Conservation (phyloP, 331 rosid genomes). For the Pyracantha coccinea region DNA sequence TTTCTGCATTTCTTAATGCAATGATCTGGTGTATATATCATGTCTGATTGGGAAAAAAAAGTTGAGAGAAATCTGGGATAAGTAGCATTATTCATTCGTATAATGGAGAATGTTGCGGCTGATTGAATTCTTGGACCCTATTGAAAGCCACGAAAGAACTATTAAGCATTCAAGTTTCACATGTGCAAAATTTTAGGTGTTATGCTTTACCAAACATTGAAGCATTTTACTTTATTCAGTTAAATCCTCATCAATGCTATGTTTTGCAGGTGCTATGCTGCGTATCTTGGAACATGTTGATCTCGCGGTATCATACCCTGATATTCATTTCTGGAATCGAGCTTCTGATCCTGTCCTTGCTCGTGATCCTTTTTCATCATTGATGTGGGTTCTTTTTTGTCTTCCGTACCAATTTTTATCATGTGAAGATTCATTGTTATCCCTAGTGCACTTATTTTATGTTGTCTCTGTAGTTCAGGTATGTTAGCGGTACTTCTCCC, state of each 20-base stretch:
- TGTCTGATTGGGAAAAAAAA: neutral
- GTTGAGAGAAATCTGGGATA: neutral
- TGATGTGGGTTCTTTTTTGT: conserved; percentile 96
- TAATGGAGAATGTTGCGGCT: neutral
- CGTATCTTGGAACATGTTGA: conserved; percentile 46
- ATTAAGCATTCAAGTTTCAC: neutral
- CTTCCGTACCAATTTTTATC: conserved; percentile 78
- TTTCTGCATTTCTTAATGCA: neutral
- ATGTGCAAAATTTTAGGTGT: neutral
- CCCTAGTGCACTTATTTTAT: conserved; percentile 81
- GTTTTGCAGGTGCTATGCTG: conserved; percentile 48
- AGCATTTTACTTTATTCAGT: neutral
- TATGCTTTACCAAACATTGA: neutral
- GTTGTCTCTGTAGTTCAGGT: conserved; percentile 85
- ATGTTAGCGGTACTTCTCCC: conserved; percentile 2
- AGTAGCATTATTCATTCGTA: neutral
- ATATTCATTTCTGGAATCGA: conserved; percentile 62
- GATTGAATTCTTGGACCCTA: neutral
- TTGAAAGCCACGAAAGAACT: neutral
- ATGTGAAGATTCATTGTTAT: conserved; percentile 72
- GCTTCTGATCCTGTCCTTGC: conserved; percentile 87
- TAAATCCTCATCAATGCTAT: conserved; percentile 8
- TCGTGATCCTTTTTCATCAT: conserved; percentile 79
- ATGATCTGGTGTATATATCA: neutral
- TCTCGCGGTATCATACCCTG: conserved; percentile 33